A percentile compares a stretch with the other conserved stretches of the same genome.
These are phyloP conservation scores for Knufia petricola DNA, from an alignment of 2,329 filamentous ascomycete genomes.

Conservation along the genomic window DNA sequence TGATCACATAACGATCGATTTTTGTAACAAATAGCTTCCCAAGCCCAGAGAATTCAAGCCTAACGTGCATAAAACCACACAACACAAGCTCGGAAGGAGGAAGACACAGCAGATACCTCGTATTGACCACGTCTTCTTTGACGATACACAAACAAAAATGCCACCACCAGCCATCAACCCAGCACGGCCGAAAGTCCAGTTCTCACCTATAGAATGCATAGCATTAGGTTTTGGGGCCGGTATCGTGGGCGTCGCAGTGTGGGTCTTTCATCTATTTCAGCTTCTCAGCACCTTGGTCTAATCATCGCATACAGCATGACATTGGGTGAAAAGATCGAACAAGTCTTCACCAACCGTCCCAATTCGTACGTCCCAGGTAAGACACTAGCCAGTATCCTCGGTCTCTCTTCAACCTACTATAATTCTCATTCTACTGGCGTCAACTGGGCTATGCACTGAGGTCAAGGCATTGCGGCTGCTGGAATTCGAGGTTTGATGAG, in stretches of 20 bases:
- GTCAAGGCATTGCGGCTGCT: conserved; percentile 26
- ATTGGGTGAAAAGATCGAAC: conserved; percentile 25
- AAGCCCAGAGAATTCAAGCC: too few species aligned
- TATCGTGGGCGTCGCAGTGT: conserved; percentile 11
- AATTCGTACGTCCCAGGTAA: conserved; percentile 27
- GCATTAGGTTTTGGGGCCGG: conserved; percentile 13
- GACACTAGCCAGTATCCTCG: conserved; percentile 25
- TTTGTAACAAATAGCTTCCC: too few species aligned
- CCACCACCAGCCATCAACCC: conserved; percentile 12
- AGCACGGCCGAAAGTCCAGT: conserved; percentile 12
- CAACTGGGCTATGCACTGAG: conserved; percentile 25
- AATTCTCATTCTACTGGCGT: conserved; percentile 22
- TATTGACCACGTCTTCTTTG: too few species aligned
- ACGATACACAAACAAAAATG: not conserved
- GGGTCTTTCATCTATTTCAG: not conserved
- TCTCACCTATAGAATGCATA: conserved; percentile 14
- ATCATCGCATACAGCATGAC: conserved; percentile 22
- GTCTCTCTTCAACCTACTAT: conserved; percentile 12
- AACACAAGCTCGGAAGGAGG: too few species aligned
- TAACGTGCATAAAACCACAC: too few species aligned
- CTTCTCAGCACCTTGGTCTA: not conserved
- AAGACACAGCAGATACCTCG: too few species aligned
- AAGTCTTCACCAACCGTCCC: conserved; percentile 24
- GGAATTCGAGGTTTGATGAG: conserved; percentile 25
- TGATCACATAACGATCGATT: too few species aligned